A percentile compares a stretch with the other conserved stretches of the same genome.
Evolutionary conservation across 2,329 filamentous ascomycete genomes (phyloP).

Genomic region (Trichoderma simmonsii): DNA sequence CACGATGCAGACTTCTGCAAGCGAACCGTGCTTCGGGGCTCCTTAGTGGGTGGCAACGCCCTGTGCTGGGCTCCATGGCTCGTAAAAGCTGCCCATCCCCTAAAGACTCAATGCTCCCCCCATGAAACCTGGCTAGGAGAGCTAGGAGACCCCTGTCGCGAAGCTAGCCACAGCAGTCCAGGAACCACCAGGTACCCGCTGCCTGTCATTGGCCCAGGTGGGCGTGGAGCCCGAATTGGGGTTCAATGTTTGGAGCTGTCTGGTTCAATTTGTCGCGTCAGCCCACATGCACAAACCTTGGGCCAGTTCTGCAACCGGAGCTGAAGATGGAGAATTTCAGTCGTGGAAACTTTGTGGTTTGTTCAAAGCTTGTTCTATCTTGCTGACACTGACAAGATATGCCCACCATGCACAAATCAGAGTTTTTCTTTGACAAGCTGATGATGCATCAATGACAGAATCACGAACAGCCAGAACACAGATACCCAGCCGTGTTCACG

Average conservation of each 20-base stretch:
- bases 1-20: not conserved
- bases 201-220: slow-evolving; percentile 14
- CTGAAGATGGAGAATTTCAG: not conserved
- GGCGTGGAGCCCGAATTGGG: not conserved
- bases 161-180: not conserved
- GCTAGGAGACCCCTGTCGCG: not conserved
- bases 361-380: not conserved
- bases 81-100: not conserved
- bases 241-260: too few relatives aligned
- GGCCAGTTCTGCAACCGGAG: not conserved
- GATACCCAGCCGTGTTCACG: not conserved
- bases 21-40: not conserved
- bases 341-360: not conserved
- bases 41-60: not conserved
- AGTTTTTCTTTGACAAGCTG: not conserved
- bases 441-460: not conserved
- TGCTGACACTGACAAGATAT: not conserved
- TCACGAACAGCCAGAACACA: not conserved
- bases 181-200: slow-evolving; percentile 21
- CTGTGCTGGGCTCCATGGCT: not conserved
- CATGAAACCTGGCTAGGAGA: not conserved
- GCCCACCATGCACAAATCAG: not conserved
- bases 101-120: not conserved
- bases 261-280: slow-evolving; percentile 4
- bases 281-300: not conserved